These are phyloP conservation scores for Recurvomyces mirabilis DNA, from an alignment of 495 filamentous ascomycete genomes.

Conservation along the genomic window DNA sequence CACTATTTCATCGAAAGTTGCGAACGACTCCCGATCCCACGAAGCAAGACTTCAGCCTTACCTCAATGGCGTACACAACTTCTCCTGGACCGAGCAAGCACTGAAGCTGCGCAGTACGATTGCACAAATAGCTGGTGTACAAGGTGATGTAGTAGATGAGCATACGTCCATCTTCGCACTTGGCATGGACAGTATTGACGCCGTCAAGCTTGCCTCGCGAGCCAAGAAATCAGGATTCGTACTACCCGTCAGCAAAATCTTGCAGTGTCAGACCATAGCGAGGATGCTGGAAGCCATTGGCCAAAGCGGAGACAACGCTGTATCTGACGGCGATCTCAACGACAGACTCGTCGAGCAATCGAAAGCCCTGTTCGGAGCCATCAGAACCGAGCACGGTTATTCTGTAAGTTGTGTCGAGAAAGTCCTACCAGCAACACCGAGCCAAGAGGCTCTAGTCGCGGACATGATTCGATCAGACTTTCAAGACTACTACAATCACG, in stretches of 20 bases:
- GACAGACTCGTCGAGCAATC: neutral
- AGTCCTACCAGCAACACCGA: constrained; percentile 54
- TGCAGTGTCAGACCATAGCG: constrained; percentile 55
- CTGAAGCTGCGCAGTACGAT: constrained; percentile 45
- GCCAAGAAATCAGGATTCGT: constrained; percentile 48
- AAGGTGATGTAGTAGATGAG: constrained; percentile 38
- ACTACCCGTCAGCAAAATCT: constrained; percentile 54
- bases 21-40: too few relatives aligned
- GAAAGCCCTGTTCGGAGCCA: neutral
- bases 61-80: constrained; percentile 23
- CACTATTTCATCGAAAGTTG: neutral
- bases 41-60: neutral
- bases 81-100: constrained; percentile 46
- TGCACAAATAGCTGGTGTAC: constrained; percentile 44
- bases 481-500: constrained; percentile 68
- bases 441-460: constrained; percentile 74
- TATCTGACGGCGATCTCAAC: neutral
- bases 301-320: neutral
- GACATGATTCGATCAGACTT: constrained; percentile 59
- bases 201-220: constrained; percentile 54
- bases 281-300: constrained; percentile 32
- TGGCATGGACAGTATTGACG: constrained; percentile 59
- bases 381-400: constrained; percentile 7
- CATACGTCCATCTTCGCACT: constrained; percentile 50
- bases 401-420: too few relatives aligned